These are phyloP conservation scores for Jatropha curcas DNA, from an alignment of 345 rosid species.

Conservation along the genomic window DNA sequence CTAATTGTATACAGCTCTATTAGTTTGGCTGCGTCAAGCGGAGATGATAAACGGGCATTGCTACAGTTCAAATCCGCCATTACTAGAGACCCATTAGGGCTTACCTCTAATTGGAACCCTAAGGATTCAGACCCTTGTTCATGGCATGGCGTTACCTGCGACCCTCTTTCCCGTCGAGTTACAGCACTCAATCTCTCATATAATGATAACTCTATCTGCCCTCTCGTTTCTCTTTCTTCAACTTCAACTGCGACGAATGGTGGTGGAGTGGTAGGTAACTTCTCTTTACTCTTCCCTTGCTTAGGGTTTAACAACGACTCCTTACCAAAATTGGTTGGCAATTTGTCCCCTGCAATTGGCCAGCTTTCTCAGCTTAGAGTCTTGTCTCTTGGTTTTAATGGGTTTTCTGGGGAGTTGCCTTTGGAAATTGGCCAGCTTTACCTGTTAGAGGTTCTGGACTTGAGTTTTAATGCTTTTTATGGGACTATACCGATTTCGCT, in stretches of 20 bases:
- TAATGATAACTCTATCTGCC: conserved; percentile 25
- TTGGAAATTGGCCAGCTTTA: conserved; percentile 39
- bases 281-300: conserved; percentile 40
- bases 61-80: conserved; percentile 33
- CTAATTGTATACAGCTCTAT: not conserved
- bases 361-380: conserved; percentile 38
- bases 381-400: conserved; percentile 44
- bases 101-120: conserved; percentile 51
- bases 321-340: conserved; percentile 34
- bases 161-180: conserved; percentile 40
- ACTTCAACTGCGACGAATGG: not conserved
- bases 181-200: conserved; percentile 34
- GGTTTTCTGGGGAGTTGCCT: conserved; percentile 42
- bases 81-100: conserved; percentile 43
- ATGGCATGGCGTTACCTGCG: conserved; percentile 48
- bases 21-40: conserved; percentile 10
- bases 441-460: conserved; percentile 47
- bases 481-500: conserved; percentile 38
- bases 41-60: conserved; percentile 22
- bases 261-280: conserved; percentile 29
- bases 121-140: conserved; percentile 39
- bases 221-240: conserved; percentile 21
- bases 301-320: conserved; percentile 13
- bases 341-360: conserved; percentile 34
- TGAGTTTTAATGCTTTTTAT: conserved; percentile 46